Conservation (phyloP, 2,329 filamentous ascomycete genomes). For the Neospermospora avenae region DNA sequence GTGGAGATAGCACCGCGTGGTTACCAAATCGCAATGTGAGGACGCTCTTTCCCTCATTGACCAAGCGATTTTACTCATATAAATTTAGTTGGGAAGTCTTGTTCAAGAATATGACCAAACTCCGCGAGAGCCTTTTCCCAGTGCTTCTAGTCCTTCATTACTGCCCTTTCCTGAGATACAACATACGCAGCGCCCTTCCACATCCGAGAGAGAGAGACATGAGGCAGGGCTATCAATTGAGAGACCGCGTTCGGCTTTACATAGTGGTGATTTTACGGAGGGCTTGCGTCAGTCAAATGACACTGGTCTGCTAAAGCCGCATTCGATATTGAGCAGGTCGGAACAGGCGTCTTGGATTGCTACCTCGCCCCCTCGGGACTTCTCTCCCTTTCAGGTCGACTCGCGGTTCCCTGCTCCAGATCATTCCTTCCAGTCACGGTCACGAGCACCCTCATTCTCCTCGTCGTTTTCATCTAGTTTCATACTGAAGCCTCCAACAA, state of each 20-base stretch:
- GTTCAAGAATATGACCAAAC: slow-evolving; percentile 29
- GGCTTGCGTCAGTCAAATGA: slow-evolving; percentile 17
- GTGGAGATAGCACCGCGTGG: slow-evolving; percentile 73
- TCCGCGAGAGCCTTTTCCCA: slow-evolving; percentile 24
- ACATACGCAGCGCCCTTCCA: slow-evolving; percentile 32
- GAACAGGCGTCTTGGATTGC: slow-evolving; percentile 45
- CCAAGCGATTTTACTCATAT: slow-evolving; percentile 5
- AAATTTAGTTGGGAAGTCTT: slow-evolving; percentile 30
- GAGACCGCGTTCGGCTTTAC: slow-evolving; percentile 73
- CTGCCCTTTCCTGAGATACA: slow-evolving; percentile 37
- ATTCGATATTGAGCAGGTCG: slow-evolving; percentile 16
- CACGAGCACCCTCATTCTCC: slow-evolving; percentile 54
- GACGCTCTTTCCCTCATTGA: slow-evolving; percentile 16
- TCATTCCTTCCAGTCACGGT: slow-evolving; percentile 13
- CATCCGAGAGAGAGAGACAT: slow-evolving; percentile 42
- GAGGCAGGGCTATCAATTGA: slow-evolving; percentile 65
- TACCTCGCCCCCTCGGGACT: slow-evolving; percentile 55
- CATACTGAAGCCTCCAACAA: slow-evolving; percentile 83
- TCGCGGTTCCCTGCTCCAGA: slow-evolving; percentile 29
- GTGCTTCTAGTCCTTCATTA: slow-evolving; percentile 27
- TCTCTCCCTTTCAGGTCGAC: slow-evolving; percentile 45
- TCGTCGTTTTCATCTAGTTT: slow-evolving; percentile 78
- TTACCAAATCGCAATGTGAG: slow-evolving; percentile 60
- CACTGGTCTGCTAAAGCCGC: slow-evolving; percentile 12
- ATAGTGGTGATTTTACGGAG: slow-evolving; percentile 63